Conservation (phyloP, 768 basidiomycete genomes). For the Cyclocybe cylindracea region DNA sequence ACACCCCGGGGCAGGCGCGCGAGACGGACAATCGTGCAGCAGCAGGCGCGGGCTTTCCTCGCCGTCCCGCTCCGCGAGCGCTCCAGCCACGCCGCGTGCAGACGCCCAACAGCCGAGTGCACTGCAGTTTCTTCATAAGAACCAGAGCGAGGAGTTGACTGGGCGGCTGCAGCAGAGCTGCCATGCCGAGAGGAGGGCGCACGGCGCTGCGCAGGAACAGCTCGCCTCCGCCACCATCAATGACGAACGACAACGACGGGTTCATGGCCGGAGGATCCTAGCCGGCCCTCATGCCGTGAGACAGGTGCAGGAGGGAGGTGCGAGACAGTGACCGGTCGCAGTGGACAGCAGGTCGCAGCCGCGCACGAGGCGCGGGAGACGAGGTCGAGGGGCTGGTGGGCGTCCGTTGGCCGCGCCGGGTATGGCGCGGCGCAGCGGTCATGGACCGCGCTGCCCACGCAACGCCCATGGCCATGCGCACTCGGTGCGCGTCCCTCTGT, state of each 20-base stretch:
- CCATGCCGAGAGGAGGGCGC: slow-evolving; percentile 40
- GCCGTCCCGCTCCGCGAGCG: slow-evolving; percentile 39
- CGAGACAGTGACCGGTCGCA: slow-evolving; percentile 15
- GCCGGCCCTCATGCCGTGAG: slow-evolving; percentile 21
- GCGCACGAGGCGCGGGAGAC: slow-evolving; percentile 51
- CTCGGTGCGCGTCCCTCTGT: slow-evolving; percentile 24
- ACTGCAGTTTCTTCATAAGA: slow-evolving; percentile 6
- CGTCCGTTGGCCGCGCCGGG: slow-evolving; percentile 53
- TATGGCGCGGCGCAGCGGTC: slow-evolving; percentile 72
- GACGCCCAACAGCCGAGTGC: slow-evolving; percentile 6
- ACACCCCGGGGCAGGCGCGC: slow-evolving; percentile 58
- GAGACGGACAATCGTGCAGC: slow-evolving; percentile 34
- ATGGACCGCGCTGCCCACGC: slow-evolving; percentile 34
- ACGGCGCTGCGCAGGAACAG: slow-evolving; percentile 54
- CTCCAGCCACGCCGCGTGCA: slow-evolving; percentile 37
- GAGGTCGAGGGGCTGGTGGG: slow-evolving; percentile 49
- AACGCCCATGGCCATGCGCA: slow-evolving; percentile 16
- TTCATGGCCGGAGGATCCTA: slow-evolving; percentile 32
- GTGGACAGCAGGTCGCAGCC: slow-evolving; percentile 27
- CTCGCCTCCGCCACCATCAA: slow-evolving; percentile 48
- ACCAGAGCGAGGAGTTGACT: slow-evolving; percentile 44
- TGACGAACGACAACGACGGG: slow-evolving; percentile 22
- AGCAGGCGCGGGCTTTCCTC: slow-evolving; percentile 31
- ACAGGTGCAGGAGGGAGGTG: slow-evolving; percentile 16
- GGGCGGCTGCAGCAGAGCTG: neutral